Percentiles rank a stretch among this genome's conserved stretches.
phyloP scores from a whole-genome alignment of 176 grass and related monocot genomes.

The Juncus inflexus region DNA sequence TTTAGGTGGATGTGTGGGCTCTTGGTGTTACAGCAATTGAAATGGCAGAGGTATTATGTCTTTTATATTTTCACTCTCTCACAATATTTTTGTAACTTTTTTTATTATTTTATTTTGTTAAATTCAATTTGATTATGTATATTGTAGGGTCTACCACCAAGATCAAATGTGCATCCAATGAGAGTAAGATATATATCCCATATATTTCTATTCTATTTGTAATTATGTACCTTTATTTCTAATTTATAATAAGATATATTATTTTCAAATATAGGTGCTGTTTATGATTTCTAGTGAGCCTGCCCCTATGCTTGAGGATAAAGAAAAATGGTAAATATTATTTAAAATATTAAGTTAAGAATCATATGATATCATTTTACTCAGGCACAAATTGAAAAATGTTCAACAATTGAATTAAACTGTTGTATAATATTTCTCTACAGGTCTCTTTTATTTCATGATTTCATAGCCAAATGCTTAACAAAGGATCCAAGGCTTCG shows the following conservation, averaged over 20 bases:
- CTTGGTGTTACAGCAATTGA: constrained; percentile 98
- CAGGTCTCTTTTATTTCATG: constrained; percentile 99
- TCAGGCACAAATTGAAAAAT: neutral
- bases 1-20: constrained; percentile 98
- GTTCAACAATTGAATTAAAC: neutral
- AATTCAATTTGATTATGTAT: constrained; percentile 26
- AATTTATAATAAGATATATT: neutral
- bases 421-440: constrained; percentile 21
- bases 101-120: constrained; percentile 23
- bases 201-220: constrained; percentile 32
- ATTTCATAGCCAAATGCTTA: constrained; percentile 99
- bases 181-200: constrained; percentile 54
- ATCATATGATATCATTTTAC: constrained; percentile 9
- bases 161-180: constrained; percentile 98
- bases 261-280: constrained; percentile 52
- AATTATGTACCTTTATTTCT: constrained; percentile 22
- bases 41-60: constrained; percentile 82
- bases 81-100: constrained; percentile 1
- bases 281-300: constrained; percentile 99
- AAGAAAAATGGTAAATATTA: constrained; percentile 80
- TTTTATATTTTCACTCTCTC: constrained; percentile 7
- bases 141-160: constrained; percentile 86
- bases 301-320: constrained; percentile 98
- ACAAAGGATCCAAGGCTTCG: constrained; percentile 97
- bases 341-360: constrained; percentile 5